A percentile compares a stretch with the other conserved stretches of the same genome.
Conservation (phyloP, 2,329 filamentous ascomycete species). For the Tetracladium maxilliforme region DNA sequence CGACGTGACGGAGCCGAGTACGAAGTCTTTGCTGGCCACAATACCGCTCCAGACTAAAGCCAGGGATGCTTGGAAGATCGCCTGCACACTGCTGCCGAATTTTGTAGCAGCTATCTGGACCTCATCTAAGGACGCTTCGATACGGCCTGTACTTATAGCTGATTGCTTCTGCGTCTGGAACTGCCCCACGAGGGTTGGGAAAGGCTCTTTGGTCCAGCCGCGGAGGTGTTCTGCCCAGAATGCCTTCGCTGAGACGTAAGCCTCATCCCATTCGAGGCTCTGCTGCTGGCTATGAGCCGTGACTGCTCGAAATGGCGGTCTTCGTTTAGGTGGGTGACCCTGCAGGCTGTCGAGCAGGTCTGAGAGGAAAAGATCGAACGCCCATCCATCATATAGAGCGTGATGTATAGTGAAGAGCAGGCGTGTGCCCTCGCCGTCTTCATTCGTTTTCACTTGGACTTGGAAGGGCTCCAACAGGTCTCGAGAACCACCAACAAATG, state of each 20-base stretch:
- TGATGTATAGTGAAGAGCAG: slow-evolving; percentile 47
- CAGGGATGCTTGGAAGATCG: slow-evolving; percentile 62
- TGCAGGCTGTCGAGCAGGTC: too few relatives aligned
- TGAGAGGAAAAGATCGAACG: slow-evolving; percentile 56
- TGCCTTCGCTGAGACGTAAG: too few relatives aligned
- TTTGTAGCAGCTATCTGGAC: slow-evolving; percentile 20
- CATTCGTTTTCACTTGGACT: slow-evolving; percentile 33
- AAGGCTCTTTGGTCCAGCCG: too few relatives aligned
- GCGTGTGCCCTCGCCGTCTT: slow-evolving; percentile 11
- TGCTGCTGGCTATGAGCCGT: too few relatives aligned
- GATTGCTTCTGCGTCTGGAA: too few relatives aligned
- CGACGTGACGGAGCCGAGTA: slow-evolving; percentile 69
- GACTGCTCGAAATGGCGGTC: too few relatives aligned
- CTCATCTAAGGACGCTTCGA: too few relatives aligned
- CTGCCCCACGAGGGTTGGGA: too few relatives aligned
- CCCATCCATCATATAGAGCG: slow-evolving; percentile 88
- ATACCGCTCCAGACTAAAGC: slow-evolving; percentile 51
- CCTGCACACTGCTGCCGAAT: slow-evolving; percentile 44
- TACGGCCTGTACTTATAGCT: too few relatives aligned
- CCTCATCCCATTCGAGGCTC: too few relatives aligned
- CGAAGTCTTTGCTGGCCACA: slow-evolving; percentile 47
- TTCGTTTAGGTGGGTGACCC: too few relatives aligned
- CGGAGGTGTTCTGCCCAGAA: too few relatives aligned
- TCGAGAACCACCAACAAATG: slow-evolving; percentile 20
- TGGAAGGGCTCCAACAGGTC: slow-evolving; percentile 45